Base-by-base conservation (phyloP, 768 basidiomycete genomes). In the Holtermannia corniformis region DNA sequence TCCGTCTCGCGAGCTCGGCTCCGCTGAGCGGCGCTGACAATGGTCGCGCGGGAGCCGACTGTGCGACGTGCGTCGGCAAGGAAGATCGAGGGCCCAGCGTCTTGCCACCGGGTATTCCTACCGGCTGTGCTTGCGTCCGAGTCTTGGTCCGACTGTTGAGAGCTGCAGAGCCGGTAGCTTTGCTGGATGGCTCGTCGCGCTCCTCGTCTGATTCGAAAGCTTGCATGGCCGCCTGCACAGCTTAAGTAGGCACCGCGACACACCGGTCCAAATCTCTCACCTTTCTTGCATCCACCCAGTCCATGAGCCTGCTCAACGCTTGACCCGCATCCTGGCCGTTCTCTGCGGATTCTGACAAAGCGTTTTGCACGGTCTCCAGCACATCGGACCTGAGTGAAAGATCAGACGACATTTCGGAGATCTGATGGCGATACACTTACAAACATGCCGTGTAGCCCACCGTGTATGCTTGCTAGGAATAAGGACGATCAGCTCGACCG, bases 281-380 rank as follows among this genome's bases (percentile, higher is more conserved):
- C 57, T 68, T 57, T 51, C 66, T 41, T 14, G 66, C 66, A 45
- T 68, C 66, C 7, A 60, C 63, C 66, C 66, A 68, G 26, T 68
- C 66, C 66, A 68, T 68, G 50, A 65, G 44, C 26, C 66, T 27
- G 5, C 54, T 57, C 37, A 68, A 43, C 7, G 62, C 56, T 47
- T 61, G 61, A 19, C 54, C 48, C 4, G 63, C 60, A 54, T 63
- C 56, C 44, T 63, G 63, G 4, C 64, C 64, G 32, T 16, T 37
- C 32, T 37, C 32, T 0, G 56, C 60, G 5, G 55, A 60, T 16
- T 37, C 32, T 7, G 32, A 37, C 25, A 68, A 61, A 2, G 62
- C 59, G 14, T 57, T 59, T 44, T 68, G 66, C 2, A 68, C 61
- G 0, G 59, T 65, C 5, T 61, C 60, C 24, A 68, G 53, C 12